Conservation (phyloP, 208 protist genomes). For the Baffinella frigidus region DNA sequence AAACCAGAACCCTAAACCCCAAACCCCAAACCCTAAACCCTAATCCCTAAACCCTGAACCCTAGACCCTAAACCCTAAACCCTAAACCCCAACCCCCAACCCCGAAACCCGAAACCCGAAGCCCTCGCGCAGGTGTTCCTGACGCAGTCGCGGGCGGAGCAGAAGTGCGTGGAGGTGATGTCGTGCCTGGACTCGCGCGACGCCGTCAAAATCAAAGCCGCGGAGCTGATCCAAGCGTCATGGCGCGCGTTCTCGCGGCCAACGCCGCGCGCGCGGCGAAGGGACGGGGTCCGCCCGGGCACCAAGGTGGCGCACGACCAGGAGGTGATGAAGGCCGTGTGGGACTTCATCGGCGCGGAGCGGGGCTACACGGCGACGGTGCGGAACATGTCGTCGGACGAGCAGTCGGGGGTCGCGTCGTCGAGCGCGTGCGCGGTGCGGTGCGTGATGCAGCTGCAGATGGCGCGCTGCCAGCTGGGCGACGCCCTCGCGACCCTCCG, state of each 20-base stretch:
- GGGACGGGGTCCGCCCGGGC: too few relatives aligned
- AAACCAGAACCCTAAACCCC: not conserved
- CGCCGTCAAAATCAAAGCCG: slow-evolving; percentile 19
- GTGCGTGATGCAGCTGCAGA: too few relatives aligned
- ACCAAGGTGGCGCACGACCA: too few relatives aligned
- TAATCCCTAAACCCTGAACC: not conserved
- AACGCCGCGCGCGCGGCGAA: too few relatives aligned
- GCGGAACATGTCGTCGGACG: too few relatives aligned
- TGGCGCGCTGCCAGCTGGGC: too few relatives aligned
- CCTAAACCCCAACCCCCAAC: not conserved
- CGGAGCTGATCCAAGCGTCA: not conserved
- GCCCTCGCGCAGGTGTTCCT: not conserved
- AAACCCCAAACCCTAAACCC: not conserved
- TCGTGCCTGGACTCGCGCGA: not conserved
- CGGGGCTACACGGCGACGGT: too few relatives aligned
- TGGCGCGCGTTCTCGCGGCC: not conserved
- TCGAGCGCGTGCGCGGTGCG: too few relatives aligned
- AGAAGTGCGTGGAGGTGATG: not conserved
- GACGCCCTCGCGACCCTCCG: too few relatives aligned
- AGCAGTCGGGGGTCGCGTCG: too few relatives aligned
- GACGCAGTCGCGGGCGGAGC: not conserved
- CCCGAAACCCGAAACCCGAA: not conserved
- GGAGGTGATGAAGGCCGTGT: too few relatives aligned
- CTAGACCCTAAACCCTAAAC: not conserved
- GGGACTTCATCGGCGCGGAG: too few relatives aligned